phyloP scores from a whole-genome alignment of 2,329 filamentous ascomycete genomes.

The Neopestalotiopsis sp. region DNA sequence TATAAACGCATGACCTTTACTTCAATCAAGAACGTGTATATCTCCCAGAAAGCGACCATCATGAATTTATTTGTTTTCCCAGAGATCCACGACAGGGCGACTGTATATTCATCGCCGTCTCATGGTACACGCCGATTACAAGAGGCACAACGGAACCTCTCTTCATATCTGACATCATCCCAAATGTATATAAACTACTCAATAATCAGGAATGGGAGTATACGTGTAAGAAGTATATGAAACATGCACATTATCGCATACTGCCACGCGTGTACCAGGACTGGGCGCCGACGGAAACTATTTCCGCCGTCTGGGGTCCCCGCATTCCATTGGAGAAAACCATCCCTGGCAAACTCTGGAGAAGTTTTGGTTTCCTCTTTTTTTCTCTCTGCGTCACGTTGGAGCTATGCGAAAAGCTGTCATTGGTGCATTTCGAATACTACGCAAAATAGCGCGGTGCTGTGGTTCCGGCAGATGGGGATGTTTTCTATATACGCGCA shows the following conservation, averaged over 20 bases:
- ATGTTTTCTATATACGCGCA: neutral
- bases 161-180: no score
- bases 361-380: neutral
- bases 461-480: slow-evolving; percentile 5
- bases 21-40: no score
- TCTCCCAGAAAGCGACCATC: no score
- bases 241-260: neutral
- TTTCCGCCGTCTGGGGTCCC: slow-evolving; percentile 10
- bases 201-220: no score
- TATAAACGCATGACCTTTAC: no score
- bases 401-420: neutral
- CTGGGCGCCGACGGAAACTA: neutral
- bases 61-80: no score
- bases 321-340: neutral
- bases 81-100: no score
- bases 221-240: no score
- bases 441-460: neutral
- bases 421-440: slow-evolving; percentile 3
- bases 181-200: no score
- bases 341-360: neutral
- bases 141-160: no score
- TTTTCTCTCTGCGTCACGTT: neutral
- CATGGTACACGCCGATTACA: no score
- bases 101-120: no score
- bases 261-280: neutral